These are phyloP conservation scores for Roridomyces roridus DNA, from an alignment of 768 basidiomycete genomes.

Conservation along the genomic window DNA sequence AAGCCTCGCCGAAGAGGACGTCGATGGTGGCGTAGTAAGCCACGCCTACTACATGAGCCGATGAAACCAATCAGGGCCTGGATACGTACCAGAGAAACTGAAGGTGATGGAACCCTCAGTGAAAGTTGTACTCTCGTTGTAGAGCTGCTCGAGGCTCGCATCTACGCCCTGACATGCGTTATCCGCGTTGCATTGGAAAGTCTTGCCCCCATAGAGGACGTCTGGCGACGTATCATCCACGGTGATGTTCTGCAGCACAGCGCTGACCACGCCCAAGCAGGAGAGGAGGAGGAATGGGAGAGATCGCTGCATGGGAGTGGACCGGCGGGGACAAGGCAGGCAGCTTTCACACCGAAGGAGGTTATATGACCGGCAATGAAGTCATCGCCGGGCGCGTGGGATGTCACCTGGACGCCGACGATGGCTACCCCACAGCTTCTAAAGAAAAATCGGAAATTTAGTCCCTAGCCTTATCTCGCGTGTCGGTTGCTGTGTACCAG, in stretches of 20 bases:
- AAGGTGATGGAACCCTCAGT: not conserved
- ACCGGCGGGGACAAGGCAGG: too few relatives aligned
- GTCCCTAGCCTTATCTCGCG: too few relatives aligned
- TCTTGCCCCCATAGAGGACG: not conserved
- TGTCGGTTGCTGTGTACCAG: too few relatives aligned
- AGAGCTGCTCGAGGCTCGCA: not conserved
- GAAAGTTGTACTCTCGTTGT: not conserved
- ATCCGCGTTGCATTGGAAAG: not conserved
- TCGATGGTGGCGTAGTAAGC: not conserved
- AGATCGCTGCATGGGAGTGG: too few relatives aligned
- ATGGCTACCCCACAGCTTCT: too few relatives aligned
- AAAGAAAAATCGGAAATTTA: too few relatives aligned
- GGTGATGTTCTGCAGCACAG: constrained; percentile 3
- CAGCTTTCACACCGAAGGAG: too few relatives aligned
- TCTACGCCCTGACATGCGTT: not conserved
- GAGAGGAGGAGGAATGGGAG: too few relatives aligned
- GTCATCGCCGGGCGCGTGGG: too few relatives aligned
- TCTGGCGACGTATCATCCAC: constrained; percentile 5
- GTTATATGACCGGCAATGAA: too few relatives aligned
- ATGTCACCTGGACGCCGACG: too few relatives aligned
- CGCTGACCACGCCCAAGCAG: not conserved
- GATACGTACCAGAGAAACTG: not conserved
- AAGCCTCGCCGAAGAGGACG: not conserved
- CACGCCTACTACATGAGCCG: not conserved
- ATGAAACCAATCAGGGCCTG: not conserved